Evolutionary conservation across 2,329 filamentous ascomycete species (phyloP), one percentile per base, ranked within the genome.

Genomic region (Neofusicoccum cordaticola): DNA sequence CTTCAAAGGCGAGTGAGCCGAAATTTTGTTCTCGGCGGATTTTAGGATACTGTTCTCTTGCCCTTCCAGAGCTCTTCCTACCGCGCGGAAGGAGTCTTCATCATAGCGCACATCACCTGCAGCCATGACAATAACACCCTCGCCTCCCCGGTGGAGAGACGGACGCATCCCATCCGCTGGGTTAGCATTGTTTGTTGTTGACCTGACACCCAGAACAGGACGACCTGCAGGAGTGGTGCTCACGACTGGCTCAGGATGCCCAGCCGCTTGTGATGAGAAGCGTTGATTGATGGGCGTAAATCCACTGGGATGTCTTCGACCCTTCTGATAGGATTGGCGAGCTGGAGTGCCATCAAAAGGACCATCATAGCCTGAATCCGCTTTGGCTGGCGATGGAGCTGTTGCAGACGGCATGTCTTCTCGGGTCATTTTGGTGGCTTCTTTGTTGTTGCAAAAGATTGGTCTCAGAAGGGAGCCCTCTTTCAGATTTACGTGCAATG

Each of bases 201-300:
- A 4, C 31, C 22, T 60, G 4, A 47, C 39, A 19, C 56, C 56
- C 15, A 60, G 12, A 19, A 47, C 42, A 12, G 56, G 56, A 13
- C 56, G 56, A 12, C 41, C 42, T 60, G 56, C 11, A 35, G 56
- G 56, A 37, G 56, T 60, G 13, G 56, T 60, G 56, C 56, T 60
- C 19, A 35, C 41, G n/a, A 22, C 31, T 8, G 27, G 56, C 6
- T 47, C 42, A 3, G 42, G 9, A 37, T 22, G 27, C 5, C n/a
- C 56, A 35, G n/a, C 27, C 35, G 42, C 31, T 8, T 42, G 56
- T 12, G 56, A 60, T 13, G 41, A 37, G 42, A 60, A 47, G n/a
- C 31, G 56, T 9, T 47, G 42, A 17, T 62, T 62, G 13, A 51
- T 62, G n/a, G 45, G 45, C 5, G 42, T 62, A n/a, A 62, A 62